These are phyloP conservation scores for Seminavis robusta DNA, from an alignment of 108 stramenopile species.

Conservation along the genomic window DNA sequence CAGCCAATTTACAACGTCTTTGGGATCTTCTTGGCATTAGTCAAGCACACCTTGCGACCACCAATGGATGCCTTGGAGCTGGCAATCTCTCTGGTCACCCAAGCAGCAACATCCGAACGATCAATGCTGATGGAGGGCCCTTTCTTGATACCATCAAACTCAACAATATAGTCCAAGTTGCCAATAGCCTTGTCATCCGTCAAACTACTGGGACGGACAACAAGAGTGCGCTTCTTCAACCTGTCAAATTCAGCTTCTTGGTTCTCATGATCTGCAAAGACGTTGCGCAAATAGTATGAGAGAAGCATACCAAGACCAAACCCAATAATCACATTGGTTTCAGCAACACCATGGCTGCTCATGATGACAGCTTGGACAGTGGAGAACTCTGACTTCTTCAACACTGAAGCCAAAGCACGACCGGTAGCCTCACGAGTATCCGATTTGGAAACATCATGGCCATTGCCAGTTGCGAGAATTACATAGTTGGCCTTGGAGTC, in stretches of 20 bases:
- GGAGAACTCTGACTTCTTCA: conserved; percentile 7
- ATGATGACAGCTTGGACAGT: conserved; percentile 17
- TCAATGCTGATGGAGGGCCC: conserved; percentile 13
- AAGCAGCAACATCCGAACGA: conserved; percentile 26
- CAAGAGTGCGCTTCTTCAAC: conserved; percentile 6
- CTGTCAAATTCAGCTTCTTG: conserved; percentile 17
- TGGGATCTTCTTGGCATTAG: conserved; percentile 8
- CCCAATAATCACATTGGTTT: conserved; percentile 15
- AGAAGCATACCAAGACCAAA: conserved; percentile 25
- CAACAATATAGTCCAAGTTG: conserved; percentile 1
- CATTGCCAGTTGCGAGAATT: conserved; percentile 16
- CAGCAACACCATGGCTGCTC: conserved; percentile 17
- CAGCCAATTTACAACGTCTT: no score
- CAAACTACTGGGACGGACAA: conserved; percentile 25
- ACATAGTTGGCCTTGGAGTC: conserved; percentile 11
- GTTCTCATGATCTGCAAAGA: conserved; percentile 13
- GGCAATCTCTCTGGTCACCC: conserved; percentile 2
- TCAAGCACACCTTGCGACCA: conserved; percentile 3
- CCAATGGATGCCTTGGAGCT: background rate
- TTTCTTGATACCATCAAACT: conserved; percentile 12
- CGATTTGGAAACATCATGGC: background rate
- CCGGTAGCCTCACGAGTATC: conserved; percentile 14
- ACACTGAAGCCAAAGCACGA: conserved; percentile 14
- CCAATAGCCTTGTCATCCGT: conserved; percentile 13
- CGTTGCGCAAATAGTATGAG: conserved; percentile 16